Evolutionary conservation across 495 filamentous ascomycete species (phyloP), one percentile per base, ranked within the genome.

Genomic region (Penicillium angulare): DNA sequence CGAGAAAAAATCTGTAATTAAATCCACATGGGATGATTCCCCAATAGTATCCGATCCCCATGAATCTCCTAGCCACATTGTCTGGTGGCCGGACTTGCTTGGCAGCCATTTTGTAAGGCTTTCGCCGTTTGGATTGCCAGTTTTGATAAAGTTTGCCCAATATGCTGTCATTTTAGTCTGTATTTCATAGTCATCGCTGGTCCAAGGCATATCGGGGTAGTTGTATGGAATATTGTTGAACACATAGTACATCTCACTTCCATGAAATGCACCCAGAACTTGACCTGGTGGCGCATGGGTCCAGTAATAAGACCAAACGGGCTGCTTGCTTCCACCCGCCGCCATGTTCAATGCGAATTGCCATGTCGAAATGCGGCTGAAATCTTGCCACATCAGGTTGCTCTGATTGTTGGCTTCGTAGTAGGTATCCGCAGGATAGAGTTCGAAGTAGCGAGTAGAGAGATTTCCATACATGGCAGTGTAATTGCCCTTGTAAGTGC

Each of bases 201-300:
- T 38, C 35, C 35, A 38, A 18, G n/a, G n/a, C 7, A 20, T 9
- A 5, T 9, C 2, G 6, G 35, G n/a, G 10, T 38, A 15, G 2
- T 15, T 20, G 16, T 18, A 38, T 8, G 35, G 35, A 38, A 38
- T 18, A 18, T 18, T 18, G 35, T 18, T 20, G 16, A 38, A 38
- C 0, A 20, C 35, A 18, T 38, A 38, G 16, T 38, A 38, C 35
- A 38, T 18, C 35, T 38, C 35, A 8, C n/a, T 9, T 82, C 62
- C 45, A 78, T 71, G 2, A 73, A 70, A 7, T 83, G 69, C 29
- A 68, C 70, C 8, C 78, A 70, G 1, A 81, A 47, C 10, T 59
- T 55, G 2, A 26, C 52, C 47, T 1, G 50, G 46, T 5, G 57
- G 57, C 4, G 48, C 21, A 20, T 33, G 45, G 5, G 45, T 51